Evolutionary conservation across 106 monocot genomes (phyloP).

Genomic region (Platanthera zijinensis): DNA sequence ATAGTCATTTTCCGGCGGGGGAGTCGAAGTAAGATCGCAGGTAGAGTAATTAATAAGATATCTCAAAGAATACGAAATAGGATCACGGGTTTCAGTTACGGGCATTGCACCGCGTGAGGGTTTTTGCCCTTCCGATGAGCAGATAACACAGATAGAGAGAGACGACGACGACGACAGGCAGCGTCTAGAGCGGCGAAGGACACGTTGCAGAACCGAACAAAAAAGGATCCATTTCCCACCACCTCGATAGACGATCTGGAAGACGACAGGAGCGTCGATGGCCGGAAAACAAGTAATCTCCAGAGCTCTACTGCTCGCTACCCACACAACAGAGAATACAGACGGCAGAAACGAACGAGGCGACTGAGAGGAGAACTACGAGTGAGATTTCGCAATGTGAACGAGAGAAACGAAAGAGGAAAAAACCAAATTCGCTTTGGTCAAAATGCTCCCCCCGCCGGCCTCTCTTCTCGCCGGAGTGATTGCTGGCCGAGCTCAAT

Average conservation of each 20-base stretch:
- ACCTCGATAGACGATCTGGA: not conserved
- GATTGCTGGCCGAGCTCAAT: not conserved
- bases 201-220: constrained; percentile 6
- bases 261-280: not conserved
- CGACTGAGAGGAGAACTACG: not conserved
- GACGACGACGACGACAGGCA: not conserved
- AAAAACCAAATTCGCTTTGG: constrained; percentile 5
- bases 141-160: not conserved
- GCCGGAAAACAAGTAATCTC: not conserved
- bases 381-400: not conserved
- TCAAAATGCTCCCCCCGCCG: not conserved
- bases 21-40: not conserved
- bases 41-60: constrained; percentile 4
- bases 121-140: not conserved
- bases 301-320: not conserved
- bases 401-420: not conserved
- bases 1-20: constrained; percentile 20
- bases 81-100: constrained; percentile 5
- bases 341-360: not conserved
- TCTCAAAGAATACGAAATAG: not conserved
- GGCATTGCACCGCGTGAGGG: constrained; percentile 30
- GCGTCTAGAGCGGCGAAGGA: constrained; percentile 9
- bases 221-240: not conserved
- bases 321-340: not conserved
- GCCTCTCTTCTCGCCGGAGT: not conserved